Conservation (phyloP, 2,329 filamentous ascomycete genomes). For the Trichoderma citrinoviride region DNA sequence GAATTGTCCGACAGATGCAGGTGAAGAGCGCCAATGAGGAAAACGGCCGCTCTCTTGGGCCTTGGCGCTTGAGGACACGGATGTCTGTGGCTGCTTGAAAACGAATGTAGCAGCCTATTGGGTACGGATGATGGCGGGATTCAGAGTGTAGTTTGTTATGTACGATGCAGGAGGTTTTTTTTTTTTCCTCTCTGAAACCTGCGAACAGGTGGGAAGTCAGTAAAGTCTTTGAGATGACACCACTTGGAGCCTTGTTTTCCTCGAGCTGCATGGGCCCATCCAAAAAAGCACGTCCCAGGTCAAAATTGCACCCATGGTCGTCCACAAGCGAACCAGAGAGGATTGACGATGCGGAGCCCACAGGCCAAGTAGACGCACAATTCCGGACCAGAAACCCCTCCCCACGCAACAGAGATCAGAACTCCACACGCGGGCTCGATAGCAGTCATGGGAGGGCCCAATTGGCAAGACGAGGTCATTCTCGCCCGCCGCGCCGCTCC, state of each 20-base stretch:
- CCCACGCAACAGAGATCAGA: slow-evolving; percentile 25
- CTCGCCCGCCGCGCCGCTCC: slow-evolving; percentile 32
- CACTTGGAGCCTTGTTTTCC: slow-evolving; percentile 20
- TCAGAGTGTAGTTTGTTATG: slow-evolving; percentile 27
- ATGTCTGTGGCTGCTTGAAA: slow-evolving; percentile 20
- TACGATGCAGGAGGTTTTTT: slow-evolving; percentile 33
- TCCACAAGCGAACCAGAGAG: slow-evolving; percentile 22
- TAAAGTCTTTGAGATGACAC: slow-evolving; percentile 32
- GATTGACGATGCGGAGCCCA: slow-evolving; percentile 23
- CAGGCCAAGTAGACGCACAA: slow-evolving; percentile 24
- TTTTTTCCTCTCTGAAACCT: slow-evolving; percentile 33
- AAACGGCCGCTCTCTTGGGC: slow-evolving; percentile 25
- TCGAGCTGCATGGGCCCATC: slow-evolving; percentile 17
- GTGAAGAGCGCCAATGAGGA: slow-evolving; percentile 24
- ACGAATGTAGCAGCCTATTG: slow-evolving; percentile 21
- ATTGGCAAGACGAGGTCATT: slow-evolving; percentile 32
- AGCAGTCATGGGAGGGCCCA: slow-evolving; percentile 31
- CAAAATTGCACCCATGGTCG: slow-evolving; percentile 17
- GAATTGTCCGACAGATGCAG: slow-evolving; percentile 36
- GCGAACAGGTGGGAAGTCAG: slow-evolving; percentile 35
- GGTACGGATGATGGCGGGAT: slow-evolving; percentile 18
- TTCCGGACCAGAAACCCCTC: slow-evolving; percentile 28
- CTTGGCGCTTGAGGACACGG: slow-evolving; percentile 21
- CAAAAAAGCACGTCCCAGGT: slow-evolving; percentile 22
- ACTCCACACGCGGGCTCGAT: slow-evolving; percentile 24